Percentiles rank a stretch among this genome's conserved stretches.
Evolutionary conservation across 1,284 basidiomycete genomes (phyloP).

Genomic region (Trichosporon sp.): DNA sequence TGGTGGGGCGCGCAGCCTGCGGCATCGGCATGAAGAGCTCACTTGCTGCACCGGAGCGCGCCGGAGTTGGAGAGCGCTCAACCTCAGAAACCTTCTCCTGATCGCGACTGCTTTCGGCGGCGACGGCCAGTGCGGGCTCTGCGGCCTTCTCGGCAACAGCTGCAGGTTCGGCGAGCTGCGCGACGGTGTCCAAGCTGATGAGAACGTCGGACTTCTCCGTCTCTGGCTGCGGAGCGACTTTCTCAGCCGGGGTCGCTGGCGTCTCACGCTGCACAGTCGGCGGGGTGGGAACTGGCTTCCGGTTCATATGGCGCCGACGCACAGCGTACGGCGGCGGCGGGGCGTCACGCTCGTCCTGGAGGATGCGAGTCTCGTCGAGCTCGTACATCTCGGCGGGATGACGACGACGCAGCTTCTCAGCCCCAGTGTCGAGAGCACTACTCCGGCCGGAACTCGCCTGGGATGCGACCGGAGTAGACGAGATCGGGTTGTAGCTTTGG

Average conservation of each 20-base stretch:
- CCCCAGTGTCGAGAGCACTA: conserved; percentile 3
- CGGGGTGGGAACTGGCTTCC: background rate
- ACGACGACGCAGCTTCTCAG: conserved; percentile 23
- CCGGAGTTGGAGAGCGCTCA: background rate
- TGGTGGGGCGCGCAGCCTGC: background rate
- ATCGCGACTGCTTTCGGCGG: background rate
- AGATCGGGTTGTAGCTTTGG: conserved; percentile 21
- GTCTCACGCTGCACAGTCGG: background rate
- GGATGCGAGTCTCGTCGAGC: conserved; percentile 27
- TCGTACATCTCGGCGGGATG: conserved; percentile 27
- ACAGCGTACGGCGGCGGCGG: conserved; percentile 1
- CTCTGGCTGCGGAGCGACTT: background rate
- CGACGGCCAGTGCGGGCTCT: background rate
- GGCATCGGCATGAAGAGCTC: conserved; percentile 12
- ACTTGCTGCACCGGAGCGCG: background rate
- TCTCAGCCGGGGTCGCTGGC: background rate
- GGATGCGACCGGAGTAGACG: background rate
- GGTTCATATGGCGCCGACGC: background rate
- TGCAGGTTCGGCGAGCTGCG: background rate
- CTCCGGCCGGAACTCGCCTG: conserved; percentile 23
- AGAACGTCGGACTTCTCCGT: conserved; percentile 9
- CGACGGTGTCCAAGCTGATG: background rate
- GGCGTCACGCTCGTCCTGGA: conserved; percentile 18
- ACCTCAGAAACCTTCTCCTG: background rate
- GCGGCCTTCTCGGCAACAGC: background rate